Conservation (phyloP, 129 eudicot species). For the Lonicera japonica region DNA sequence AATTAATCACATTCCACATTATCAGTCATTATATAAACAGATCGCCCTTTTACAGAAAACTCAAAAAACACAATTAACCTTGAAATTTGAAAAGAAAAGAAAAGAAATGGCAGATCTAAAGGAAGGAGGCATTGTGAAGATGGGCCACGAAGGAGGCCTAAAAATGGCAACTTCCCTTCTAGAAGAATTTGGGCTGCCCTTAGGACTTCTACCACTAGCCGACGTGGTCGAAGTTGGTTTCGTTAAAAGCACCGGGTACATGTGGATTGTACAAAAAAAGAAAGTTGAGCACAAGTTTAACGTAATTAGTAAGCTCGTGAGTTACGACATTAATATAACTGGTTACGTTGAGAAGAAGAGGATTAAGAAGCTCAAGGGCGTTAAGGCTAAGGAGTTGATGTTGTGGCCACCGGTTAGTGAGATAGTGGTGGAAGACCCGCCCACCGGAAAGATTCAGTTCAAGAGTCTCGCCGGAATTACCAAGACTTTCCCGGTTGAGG, state of each 20-base stretch:
- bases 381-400: slow-evolving; percentile 11
- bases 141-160: slow-evolving; percentile 15
- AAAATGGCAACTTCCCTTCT: slow-evolving; percentile 15
- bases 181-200: slow-evolving; percentile 11
- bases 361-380: slow-evolving; percentile 14
- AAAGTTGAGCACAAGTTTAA: slow-evolving; percentile 13
- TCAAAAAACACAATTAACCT: too few species aligned
- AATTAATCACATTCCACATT: not conserved
- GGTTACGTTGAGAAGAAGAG: slow-evolving; percentile 12
- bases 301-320: slow-evolving; percentile 5
- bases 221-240: slow-evolving; percentile 12
- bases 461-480: slow-evolving; percentile 8
- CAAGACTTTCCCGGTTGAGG: slow-evolving; percentile 10
- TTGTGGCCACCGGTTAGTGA: slow-evolving; percentile 8
- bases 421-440: not conserved
- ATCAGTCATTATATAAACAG: not conserved
- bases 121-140: slow-evolving; percentile 14
- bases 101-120: slow-evolving; percentile 9
- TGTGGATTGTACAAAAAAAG: slow-evolving; percentile 19
- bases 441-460: slow-evolving; percentile 12
- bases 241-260: slow-evolving; percentile 7
- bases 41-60: not conserved
- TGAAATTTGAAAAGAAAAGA: too few species aligned
- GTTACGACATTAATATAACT: slow-evolving; percentile 5
- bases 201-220: slow-evolving; percentile 13